A percentile compares a stretch with the other conserved stretches of the same genome.
Conservation (phyloP, 1,284 basidiomycete genomes). For the Mycosarcoma maydis region DNA sequence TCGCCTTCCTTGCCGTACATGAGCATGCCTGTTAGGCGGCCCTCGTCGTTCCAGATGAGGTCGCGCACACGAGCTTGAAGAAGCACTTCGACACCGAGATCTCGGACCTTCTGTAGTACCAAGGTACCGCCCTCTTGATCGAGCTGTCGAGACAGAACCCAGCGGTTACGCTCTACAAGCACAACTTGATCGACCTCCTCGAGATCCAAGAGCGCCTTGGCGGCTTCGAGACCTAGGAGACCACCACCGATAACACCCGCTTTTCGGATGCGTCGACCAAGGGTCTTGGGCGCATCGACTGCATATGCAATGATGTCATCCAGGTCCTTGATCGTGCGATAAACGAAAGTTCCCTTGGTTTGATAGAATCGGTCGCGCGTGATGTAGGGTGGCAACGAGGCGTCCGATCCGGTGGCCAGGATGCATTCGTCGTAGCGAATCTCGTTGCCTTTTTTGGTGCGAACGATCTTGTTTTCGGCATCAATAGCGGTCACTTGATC, state of each 20-base stretch:
- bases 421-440: constrained; percentile 73
- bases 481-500: constrained; percentile 71
- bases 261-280: constrained; percentile 43
- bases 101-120: constrained; percentile 75
- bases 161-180: constrained; percentile 75
- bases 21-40: constrained; percentile 53
- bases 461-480: constrained; percentile 69
- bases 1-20: constrained; percentile 60
- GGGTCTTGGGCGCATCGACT: constrained; percentile 36
- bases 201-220: constrained; percentile 78
- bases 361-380: constrained; percentile 69
- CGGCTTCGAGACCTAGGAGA: constrained; percentile 78
- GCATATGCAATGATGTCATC: constrained; percentile 56
- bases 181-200: constrained; percentile 69
- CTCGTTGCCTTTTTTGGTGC: constrained; percentile 70
- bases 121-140: constrained; percentile 77
- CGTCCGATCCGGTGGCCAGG: constrained; percentile 77
- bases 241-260: constrained; percentile 78
- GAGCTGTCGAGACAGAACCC: constrained; percentile 77
- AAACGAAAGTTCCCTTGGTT: constrained; percentile 75
- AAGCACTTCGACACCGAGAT: constrained; percentile 75
- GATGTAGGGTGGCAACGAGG: constrained; percentile 75
- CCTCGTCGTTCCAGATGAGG: constrained; percentile 40
- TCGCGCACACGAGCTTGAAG: constrained; percentile 71
- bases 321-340: constrained; percentile 73